Evolutionary conservation across 768 basidiomycete genomes (phyloP).

Genomic region (Phlegmacium glaucopus): DNA sequence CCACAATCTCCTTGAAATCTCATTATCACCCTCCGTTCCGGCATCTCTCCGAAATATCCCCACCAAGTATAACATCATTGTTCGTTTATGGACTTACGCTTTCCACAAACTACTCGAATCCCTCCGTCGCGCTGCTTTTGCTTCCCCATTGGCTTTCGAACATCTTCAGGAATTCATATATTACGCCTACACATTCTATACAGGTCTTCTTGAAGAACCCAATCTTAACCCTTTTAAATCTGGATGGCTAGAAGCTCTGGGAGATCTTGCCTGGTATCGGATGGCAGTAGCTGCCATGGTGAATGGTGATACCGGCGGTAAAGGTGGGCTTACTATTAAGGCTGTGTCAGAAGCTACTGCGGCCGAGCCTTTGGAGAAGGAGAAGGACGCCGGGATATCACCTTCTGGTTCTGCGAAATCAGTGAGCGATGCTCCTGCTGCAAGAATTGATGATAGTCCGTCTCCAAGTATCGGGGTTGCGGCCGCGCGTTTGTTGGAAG

Average conservation of each 20-base stretch:
- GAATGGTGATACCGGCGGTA: slow-evolving; percentile 40
- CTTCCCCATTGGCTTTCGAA: slow-evolving; percentile 71
- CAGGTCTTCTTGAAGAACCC: slow-evolving; percentile 81
- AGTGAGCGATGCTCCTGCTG: slow-evolving; percentile 45
- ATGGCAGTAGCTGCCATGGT: slow-evolving; percentile 95
- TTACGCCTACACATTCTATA: slow-evolving; percentile 93
- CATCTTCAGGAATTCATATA: slow-evolving; percentile 94
- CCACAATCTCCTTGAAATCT: slow-evolving; percentile 82
- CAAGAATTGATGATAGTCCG: slow-evolving; percentile 61
- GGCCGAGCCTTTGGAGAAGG: slow-evolving; percentile 12
- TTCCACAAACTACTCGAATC: slow-evolving; percentile 91
- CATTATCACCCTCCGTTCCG: slow-evolving; percentile 83
- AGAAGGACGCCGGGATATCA: slow-evolving; percentile 11
- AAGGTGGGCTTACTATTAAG: slow-evolving; percentile 49
- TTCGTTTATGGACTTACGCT: slow-evolving; percentile 86
- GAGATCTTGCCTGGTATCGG: slow-evolving; percentile 91
- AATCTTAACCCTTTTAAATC: slow-evolving; percentile 65
- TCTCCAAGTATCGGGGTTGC: slow-evolving; percentile 81
- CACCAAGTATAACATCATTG: slow-evolving; percentile 93
- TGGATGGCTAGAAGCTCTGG: slow-evolving; percentile 95
- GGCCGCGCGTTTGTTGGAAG: slow-evolving; percentile 76
- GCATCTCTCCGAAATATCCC: slow-evolving; percentile 88
- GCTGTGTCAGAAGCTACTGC: slow-evolving; percentile 49
- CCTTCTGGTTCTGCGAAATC: slow-evolving; percentile 32
- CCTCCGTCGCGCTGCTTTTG: slow-evolving; percentile 79